A percentile compares a stretch with the other conserved stretches of the same genome.
These are phyloP conservation scores for Raphanus sativus DNA, from an alignment of 345 rosid genomes.

Conservation along the genomic window DNA sequence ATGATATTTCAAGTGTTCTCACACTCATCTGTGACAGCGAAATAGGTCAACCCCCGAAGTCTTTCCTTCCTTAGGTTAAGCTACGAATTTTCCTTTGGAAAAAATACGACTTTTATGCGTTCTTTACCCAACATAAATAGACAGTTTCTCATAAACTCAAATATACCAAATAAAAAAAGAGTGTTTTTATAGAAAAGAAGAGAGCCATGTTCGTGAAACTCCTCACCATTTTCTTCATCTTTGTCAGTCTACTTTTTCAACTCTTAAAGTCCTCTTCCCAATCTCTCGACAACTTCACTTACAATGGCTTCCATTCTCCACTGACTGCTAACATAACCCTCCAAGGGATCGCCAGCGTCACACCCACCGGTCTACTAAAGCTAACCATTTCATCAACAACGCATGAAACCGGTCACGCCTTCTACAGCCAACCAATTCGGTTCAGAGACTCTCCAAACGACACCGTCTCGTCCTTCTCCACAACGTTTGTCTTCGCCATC, in stretches of 20 bases:
- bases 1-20: too few relatives aligned
- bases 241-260: not conserved
- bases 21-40: too few relatives aligned
- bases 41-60: too few relatives aligned
- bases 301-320: slow-evolving; percentile 14
- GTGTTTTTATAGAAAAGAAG: not conserved
- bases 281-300: slow-evolving; percentile 10
- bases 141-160: too few relatives aligned
- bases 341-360: slow-evolving; percentile 43
- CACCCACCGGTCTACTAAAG: slow-evolving; percentile 21
- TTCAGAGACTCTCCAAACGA: slow-evolving; percentile 52
- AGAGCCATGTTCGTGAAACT: slow-evolving; percentile 17
- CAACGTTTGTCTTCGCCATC: slow-evolving; percentile 45
- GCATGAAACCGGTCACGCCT: slow-evolving; percentile 57
- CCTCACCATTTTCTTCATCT: slow-evolving; percentile 4
- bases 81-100: too few relatives aligned
- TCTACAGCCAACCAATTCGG: slow-evolving; percentile 49
- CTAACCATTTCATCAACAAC: slow-evolving; percentile 36
- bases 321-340: slow-evolving; percentile 36
- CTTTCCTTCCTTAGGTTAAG: too few relatives aligned
- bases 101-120: too few relatives aligned
- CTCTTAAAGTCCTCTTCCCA: slow-evolving; percentile 15
- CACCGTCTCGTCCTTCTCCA: slow-evolving; percentile 27
- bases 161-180: too few relatives aligned
- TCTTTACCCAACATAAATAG: too few relatives aligned